phyloP scores from a whole-genome alignment of 306 rosid genomes.

The Trifolium dubium region DNA sequence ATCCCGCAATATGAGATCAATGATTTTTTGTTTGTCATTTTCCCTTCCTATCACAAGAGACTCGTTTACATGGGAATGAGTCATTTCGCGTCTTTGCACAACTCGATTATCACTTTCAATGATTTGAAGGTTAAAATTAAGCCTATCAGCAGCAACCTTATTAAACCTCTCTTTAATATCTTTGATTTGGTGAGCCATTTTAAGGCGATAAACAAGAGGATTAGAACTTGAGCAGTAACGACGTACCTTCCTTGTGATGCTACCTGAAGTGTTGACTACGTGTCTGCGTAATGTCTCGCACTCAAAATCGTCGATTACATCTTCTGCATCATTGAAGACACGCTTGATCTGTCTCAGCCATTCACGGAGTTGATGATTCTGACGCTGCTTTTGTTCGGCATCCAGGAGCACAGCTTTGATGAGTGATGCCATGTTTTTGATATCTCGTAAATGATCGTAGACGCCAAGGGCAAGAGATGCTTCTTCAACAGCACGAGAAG shows the following conservation, averaged over 20 bases:
- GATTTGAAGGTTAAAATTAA: slow-evolving; percentile 17
- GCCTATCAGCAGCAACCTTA: slow-evolving; percentile 17
- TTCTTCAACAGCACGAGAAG: not conserved
- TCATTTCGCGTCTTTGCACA: slow-evolving; percentile 14
- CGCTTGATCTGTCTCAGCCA: not conserved
- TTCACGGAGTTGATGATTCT: not conserved
- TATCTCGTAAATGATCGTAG: not conserved
- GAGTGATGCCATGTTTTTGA: not conserved
- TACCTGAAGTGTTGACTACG: not conserved
- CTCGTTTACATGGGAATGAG: not conserved
- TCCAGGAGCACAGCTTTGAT: not conserved
- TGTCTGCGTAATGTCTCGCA: not conserved
- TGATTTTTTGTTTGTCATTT: not conserved
- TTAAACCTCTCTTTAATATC: not conserved
- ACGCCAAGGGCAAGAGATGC: not conserved
- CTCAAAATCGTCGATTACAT: not conserved
- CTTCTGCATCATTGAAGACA: not conserved
- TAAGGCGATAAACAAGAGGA: not conserved
- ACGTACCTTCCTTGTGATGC: not conserved
- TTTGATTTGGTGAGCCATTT: not conserved
- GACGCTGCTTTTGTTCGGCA: not conserved
- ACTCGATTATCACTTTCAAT: not conserved
- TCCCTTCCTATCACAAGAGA: not conserved
- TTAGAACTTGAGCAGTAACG: slow-evolving; percentile 12
- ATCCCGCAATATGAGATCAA: not conserved